phyloP scores from a whole-genome alignment of 306 rosid species.

The Sindora glabra region DNA sequence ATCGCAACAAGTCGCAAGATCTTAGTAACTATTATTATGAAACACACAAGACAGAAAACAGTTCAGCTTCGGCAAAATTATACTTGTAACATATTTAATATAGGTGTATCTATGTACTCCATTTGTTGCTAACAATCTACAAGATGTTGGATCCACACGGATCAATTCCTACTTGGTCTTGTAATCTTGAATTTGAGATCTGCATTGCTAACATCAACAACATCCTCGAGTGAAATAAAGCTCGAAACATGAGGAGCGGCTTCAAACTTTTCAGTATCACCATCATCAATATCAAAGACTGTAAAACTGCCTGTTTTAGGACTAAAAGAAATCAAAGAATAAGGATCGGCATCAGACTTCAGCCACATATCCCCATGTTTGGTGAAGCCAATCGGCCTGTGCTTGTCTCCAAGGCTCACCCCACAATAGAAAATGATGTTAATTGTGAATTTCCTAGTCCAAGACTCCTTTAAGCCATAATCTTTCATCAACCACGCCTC shows the following conservation, averaged over 20 bases:
- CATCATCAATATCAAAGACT: background rate
- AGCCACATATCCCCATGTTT: conserved; percentile 27
- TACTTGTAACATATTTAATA: too few species aligned
- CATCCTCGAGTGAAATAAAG: conserved; percentile 10
- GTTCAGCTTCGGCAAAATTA: too few species aligned
- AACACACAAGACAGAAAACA: too few species aligned
- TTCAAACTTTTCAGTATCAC: background rate
- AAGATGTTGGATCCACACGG: background rate
- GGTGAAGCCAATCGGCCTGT: conserved; percentile 22
- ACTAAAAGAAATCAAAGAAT: conserved; percentile 7
- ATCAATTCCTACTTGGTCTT: background rate
- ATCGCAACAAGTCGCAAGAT: too few species aligned
- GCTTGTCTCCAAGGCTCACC: conserved; percentile 3
- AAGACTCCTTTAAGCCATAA: conserved; percentile 7
- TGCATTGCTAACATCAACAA: background rate
- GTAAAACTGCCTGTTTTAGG: conserved; percentile 8
- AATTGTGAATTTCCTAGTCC: conserved; percentile 8
- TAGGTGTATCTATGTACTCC: too few species aligned
- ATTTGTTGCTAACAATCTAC: too few species aligned
- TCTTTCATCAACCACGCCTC: conserved; percentile 21
- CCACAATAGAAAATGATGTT: conserved; percentile 14
- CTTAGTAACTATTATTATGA: too few species aligned
- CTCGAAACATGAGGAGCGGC: conserved; percentile 20
- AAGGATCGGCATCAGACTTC: background rate
- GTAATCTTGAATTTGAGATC: background rate